Evolutionary conservation across 1,284 basidiomycete genomes (phyloP), one percentile per base, ranked within the genome.

Genomic region (Puccinia novopanici): DNA sequence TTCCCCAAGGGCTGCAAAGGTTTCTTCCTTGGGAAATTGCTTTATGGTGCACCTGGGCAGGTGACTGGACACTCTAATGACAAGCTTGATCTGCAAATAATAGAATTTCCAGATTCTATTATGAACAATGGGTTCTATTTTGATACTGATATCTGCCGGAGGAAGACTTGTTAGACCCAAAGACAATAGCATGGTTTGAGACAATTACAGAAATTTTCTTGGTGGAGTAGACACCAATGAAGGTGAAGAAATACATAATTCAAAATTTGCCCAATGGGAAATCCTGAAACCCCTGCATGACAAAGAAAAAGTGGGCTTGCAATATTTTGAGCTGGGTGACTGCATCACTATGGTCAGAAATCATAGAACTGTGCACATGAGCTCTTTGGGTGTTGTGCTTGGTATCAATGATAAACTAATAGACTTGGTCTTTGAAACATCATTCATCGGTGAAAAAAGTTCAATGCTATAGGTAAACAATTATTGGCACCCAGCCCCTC

Each of bases 381-480:
- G 91, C 2, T 92, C 92, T 78, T 96, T 96, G 86, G 97, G 97
- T 57, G 93, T 96, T 12, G 94, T 98, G 22, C 90, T 99, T 75
- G 94, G 96, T 5, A 87, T 99, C 84, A 92, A 91, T 83, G 87
- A 91, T 15, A 92, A 92, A 84, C 91, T 91, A 15, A 92, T 99
- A 88, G 97, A 99, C 85, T 91, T 99, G n/a, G 90, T 97, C 0
- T 99, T 97, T 91, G 97, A 99, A 85, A 91, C 92, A 27, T 89
- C 94, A 0, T 99, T 98, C 87, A 93, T 99, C 89, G 91, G 94
- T 48, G 96, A 97, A 13, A 89, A 90, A 34, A 34, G 34, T 4
- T 34, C 4, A 34, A 34, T 34, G 34, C 34, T 34, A 2, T 34
- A 34, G 34, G 34, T 1, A 34, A 34, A 34, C 34, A 4, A 34